Base-by-base conservation (phyloP, 805 yeast genomes). In the Tetrapisispora pingtungensis region DNA sequence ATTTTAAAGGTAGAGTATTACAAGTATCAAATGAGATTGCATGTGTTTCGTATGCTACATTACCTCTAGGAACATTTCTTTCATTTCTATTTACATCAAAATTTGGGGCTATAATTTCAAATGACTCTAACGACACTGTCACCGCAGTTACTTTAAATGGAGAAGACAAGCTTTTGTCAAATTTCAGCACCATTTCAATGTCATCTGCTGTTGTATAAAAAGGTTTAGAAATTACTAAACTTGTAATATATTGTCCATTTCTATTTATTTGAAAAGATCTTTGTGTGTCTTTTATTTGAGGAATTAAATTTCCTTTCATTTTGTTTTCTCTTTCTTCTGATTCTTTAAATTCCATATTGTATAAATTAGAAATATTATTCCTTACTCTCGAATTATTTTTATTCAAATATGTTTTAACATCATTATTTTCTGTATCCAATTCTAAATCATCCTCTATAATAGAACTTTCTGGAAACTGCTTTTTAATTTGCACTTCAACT, bases 121-220 rank as follows among this genome's bases (percentile, higher is more conserved):
- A 47, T 1, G 63, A 49, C 43, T 70, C 68, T 15, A 71, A 47
- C 0, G 65, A 47, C 1, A 62, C 54, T 1, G 68, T 49, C 0
- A 67, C 52, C 0, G 72, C 73, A 7, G 69, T 69, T 3, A 74
- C 60, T 45, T 67, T 72, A 12, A 41, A 47, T 12, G 27, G 40
- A 31, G 45, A 49, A 1, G 66, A 58, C 12, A 59, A 39, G 13
- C 36, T 42, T 4, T 42, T 50, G 7, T 58, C 48, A 18, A 71
- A 66, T 48, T 61, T 69, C 35, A 70, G 53, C 17, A 52, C 55
- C 7, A 74, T 48, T 18, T 67, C 65, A 8, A 78, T 62, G 15
- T 68, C 66, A 36, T 74, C 80, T 1, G 78, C 73, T 4, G 69
- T 59, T 17, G 72, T 65, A 47, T 67, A 72, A 33, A 66, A 63